Conservation (phyloP, 768 basidiomycete species). For the Fibroporia radiculosa region DNA sequence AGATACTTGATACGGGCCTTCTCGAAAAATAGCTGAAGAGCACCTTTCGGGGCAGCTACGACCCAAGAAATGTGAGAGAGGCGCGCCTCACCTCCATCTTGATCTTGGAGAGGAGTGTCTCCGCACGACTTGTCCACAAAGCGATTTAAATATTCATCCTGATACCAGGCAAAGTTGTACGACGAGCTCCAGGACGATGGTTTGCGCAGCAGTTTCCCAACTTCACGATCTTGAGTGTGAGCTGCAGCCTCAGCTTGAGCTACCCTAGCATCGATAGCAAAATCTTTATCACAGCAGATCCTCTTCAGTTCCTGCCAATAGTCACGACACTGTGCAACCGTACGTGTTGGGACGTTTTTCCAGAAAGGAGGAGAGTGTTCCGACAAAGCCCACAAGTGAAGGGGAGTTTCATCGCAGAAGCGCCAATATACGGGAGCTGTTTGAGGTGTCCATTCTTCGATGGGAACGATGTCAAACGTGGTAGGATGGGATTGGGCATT, state of each 20-base stretch:
- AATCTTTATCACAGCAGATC: constrained; percentile 34
- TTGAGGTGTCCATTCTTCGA: constrained; percentile 37
- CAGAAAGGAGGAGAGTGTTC: constrained; percentile 46
- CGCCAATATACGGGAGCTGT: constrained; percentile 59
- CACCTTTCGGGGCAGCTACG: constrained; percentile 46
- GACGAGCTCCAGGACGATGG: constrained; percentile 48
- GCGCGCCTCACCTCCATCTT: constrained; percentile 30
- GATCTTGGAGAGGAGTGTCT: constrained; percentile 41
- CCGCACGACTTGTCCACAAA: constrained; percentile 36
- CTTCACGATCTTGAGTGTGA: constrained; percentile 8
- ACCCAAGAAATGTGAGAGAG: constrained; percentile 44
- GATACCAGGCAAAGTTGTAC: constrained; percentile 62
- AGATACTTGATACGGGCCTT: constrained; percentile 31
- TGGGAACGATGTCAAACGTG: constrained; percentile 36
- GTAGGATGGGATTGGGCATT: constrained; percentile 36
- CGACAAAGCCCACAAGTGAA: constrained; percentile 53
- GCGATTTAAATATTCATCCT: constrained; percentile 54
- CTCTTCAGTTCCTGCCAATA: constrained; percentile 56
- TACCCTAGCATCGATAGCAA: no score
- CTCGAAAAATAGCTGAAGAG: constrained; percentile 38
- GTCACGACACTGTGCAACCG: constrained; percentile 28
- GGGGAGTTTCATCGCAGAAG: constrained; percentile 45
- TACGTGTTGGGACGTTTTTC: constrained; percentile 38
- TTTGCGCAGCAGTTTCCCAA: constrained; percentile 47
- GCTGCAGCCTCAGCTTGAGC: not conserved